Percentiles rank a stretch among this genome's conserved stretches.
These are phyloP conservation scores for Saxophila tyrrhenica DNA, from an alignment of 495 filamentous ascomycete species.

Conservation along the genomic window DNA sequence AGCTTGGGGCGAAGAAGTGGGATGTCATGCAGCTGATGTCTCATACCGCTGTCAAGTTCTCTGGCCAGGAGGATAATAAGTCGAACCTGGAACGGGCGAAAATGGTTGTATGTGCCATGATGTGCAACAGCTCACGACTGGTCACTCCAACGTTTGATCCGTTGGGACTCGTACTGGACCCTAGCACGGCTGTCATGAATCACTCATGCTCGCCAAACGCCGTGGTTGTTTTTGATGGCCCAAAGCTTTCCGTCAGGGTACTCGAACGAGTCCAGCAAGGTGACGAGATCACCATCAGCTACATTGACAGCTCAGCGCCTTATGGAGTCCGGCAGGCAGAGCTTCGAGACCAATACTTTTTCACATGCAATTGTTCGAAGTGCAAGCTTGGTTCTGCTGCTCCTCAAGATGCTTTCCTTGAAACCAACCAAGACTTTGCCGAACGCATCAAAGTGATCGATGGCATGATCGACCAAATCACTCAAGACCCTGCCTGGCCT, in stretches of 20 bases:
- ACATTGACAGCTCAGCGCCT: slow-evolving; percentile 51
- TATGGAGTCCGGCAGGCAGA: slow-evolving; percentile 37
- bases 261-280: slow-evolving; percentile 38
- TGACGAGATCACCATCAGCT: slow-evolving; percentile 57
- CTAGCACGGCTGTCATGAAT: slow-evolving; percentile 47
- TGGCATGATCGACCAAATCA: background rate
- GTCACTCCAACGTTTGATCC: slow-evolving; percentile 46
- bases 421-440: background rate
- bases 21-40: slow-evolving; percentile 42
- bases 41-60: slow-evolving; percentile 43
- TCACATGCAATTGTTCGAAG: slow-evolving; percentile 50
- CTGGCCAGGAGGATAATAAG: slow-evolving; percentile 27
- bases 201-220: slow-evolving; percentile 63
- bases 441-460: background rate
- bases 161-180: slow-evolving; percentile 51
- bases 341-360: slow-evolving; percentile 50
- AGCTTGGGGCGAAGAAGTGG: slow-evolving; percentile 30
- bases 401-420: slow-evolving; percentile 20
- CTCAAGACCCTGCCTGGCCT: background rate
- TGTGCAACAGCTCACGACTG: slow-evolving; percentile 23
- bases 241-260: slow-evolving; percentile 30
- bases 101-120: slow-evolving; percentile 14
- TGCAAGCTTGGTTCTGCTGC: slow-evolving; percentile 32
- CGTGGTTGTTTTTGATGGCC: slow-evolving; percentile 50
- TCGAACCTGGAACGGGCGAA: background rate